Percentiles rank a stretch among this genome's conserved stretches.
Conservation (phyloP, 2,329 filamentous ascomycete genomes). For the Verticillium nubilum region DNA sequence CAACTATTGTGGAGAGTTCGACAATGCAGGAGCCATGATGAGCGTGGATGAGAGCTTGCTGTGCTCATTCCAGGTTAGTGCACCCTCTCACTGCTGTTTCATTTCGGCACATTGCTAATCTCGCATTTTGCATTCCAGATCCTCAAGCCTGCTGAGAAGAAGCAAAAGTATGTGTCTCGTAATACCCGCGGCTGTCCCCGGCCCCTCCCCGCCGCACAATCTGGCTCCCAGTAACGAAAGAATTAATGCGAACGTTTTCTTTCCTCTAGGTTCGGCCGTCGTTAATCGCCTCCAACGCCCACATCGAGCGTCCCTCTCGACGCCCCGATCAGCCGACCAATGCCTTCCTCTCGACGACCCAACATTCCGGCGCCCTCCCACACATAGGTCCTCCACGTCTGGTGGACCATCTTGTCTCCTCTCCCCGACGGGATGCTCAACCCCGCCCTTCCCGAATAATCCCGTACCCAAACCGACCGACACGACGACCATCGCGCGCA, state of each 20-base stretch:
- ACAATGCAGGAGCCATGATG: slow-evolving; percentile 99
- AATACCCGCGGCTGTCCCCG: slow-evolving; percentile 65
- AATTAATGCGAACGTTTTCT: slow-evolving; percentile 66
- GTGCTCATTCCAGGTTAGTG: slow-evolving; percentile 91
- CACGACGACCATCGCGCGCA: slow-evolving; percentile 11
- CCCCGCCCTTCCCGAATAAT: slow-evolving; percentile 11
- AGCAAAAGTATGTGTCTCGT: slow-evolving; percentile 97
- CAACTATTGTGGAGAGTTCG: slow-evolving; percentile 99
- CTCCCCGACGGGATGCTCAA: neutral
- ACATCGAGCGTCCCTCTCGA: slow-evolving; percentile 3
- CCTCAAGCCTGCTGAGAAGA: slow-evolving; percentile 99
- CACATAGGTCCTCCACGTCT: neutral
- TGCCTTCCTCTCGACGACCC: neutral
- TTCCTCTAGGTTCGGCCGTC: slow-evolving; percentile 93
- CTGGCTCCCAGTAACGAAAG: slow-evolving; percentile 63
- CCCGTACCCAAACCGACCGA: slow-evolving; percentile 9
- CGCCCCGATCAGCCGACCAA: neutral
- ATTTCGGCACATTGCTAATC: slow-evolving; percentile 5
- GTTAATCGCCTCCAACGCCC: slow-evolving; percentile 51
- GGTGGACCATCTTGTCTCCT: neutral
- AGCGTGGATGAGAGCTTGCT: slow-evolving; percentile 97
- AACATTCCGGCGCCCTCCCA: neutral
- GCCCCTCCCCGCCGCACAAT: slow-evolving; percentile 59
- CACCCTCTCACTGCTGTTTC: neutral
- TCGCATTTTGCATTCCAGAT: slow-evolving; percentile 54